A percentile compares a stretch with the other conserved stretches of the same genome.
These are phyloP conservation scores for Didymosphaeria variabile DNA, from an alignment of 2,329 filamentous ascomycete genomes.

Conservation along the genomic window DNA sequence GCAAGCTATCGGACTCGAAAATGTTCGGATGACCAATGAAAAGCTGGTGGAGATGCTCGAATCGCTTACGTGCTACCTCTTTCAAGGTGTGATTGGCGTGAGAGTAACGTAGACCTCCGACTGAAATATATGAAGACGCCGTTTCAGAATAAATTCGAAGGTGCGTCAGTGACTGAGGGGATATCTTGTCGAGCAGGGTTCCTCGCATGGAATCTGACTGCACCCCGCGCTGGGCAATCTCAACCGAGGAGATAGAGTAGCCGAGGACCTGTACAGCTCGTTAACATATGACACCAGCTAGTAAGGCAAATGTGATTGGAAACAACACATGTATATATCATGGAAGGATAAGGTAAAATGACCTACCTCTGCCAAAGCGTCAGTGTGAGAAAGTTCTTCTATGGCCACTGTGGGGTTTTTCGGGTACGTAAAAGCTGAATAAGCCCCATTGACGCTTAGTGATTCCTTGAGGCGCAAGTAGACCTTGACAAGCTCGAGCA, in stretches of 20 bases:
- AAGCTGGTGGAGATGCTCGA: constrained; percentile 77
- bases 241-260: constrained; percentile 84
- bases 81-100: constrained; percentile 68
- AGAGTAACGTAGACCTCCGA: constrained; percentile 72
- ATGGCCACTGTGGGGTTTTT: constrained; percentile 48
- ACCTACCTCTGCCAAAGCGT: constrained; percentile 13
- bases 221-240: constrained; percentile 90
- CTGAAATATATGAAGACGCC: constrained; percentile 80
- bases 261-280: constrained; percentile 74
- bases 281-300: constrained; percentile 56
- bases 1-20: constrained; percentile 46
- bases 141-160: constrained; percentile 90
- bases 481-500: constrained; percentile 61
- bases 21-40: constrained; percentile 67
- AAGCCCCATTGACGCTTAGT: constrained; percentile 60
- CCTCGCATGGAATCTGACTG: constrained; percentile 73
- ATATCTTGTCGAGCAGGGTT: constrained; percentile 83
- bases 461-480: constrained; percentile 67
- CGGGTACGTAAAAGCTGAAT: constrained; percentile 56
- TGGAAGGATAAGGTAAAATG: not conserved
- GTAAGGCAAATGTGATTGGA: too few species aligned
- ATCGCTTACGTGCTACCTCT: constrained; percentile 74
- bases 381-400: constrained; percentile 49
- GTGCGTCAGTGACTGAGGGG: constrained; percentile 84
- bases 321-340: too few species aligned